phyloP scores from a whole-genome alignment of 164 flowering plant species.

The Chimonanthus salicifolius region DNA sequence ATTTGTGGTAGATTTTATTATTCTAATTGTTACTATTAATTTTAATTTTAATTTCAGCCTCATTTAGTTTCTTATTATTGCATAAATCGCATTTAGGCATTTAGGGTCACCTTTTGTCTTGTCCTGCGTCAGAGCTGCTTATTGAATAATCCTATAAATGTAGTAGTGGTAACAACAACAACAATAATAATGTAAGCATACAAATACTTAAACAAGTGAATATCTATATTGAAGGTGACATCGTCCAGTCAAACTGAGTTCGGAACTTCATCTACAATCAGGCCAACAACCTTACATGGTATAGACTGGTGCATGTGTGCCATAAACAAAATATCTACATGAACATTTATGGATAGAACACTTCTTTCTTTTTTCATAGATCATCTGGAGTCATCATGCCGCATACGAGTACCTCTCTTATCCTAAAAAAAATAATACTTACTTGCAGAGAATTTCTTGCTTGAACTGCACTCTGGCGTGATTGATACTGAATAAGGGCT shows the following conservation, averaged over 20 bases:
- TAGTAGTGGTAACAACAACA: background rate
- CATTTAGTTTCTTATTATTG: no score
- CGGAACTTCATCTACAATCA: background rate
- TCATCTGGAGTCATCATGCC: background rate
- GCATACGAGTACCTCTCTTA: background rate
- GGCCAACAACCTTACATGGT: background rate
- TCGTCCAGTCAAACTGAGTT: background rate
- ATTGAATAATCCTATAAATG: background rate
- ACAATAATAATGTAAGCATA: background rate
- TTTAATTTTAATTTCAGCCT: no score
- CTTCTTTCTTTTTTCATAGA: background rate
- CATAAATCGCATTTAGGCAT: no score
- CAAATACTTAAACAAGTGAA: background rate
- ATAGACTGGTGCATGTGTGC: background rate
- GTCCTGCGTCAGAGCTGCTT: no score
- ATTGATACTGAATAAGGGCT: slow-evolving; percentile 86
- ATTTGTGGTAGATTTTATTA: no score
- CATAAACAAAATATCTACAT: no score
- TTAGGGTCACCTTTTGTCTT: no score
- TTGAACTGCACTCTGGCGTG: slow-evolving; percentile 66
- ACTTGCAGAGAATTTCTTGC: slow-evolving; percentile 89
- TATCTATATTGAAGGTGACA: background rate
- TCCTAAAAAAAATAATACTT: background rate
- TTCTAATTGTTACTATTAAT: no score
- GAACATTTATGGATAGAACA: background rate